phyloP scores from a whole-genome alignment of 2,329 filamentous ascomycete genomes.

The Penicillium sp. region DNA sequence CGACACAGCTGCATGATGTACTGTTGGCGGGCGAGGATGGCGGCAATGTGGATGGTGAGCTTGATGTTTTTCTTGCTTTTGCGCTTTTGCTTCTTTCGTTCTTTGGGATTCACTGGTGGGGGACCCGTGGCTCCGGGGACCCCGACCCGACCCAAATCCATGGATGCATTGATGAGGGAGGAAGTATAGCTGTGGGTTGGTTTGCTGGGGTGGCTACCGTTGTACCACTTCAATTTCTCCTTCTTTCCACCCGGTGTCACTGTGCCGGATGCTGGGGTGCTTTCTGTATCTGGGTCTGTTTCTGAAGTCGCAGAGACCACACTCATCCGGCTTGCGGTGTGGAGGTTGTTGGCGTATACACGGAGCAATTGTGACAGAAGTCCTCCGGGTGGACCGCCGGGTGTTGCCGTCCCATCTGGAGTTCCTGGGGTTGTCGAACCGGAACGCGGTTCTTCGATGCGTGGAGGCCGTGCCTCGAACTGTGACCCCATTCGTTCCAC shows the following conservation, averaged over 20 bases:
- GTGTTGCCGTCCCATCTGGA: constrained; percentile 15
- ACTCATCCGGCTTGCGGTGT: constrained; percentile 28
- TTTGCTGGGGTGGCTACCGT: constrained; percentile 15
- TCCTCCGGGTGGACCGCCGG: constrained; percentile 42
- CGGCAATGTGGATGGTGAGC: constrained; percentile 59
- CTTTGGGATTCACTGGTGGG: constrained; percentile 17
- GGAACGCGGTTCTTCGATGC: constrained; percentile 13
- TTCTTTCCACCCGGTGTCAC: constrained; percentile 20
- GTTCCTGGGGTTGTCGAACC: constrained; percentile 18
- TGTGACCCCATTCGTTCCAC: constrained; percentile 20
- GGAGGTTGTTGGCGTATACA: constrained; percentile 57
- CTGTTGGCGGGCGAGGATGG: constrained; percentile 60
- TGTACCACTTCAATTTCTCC: constrained; percentile 34
- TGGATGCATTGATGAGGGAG: constrained; percentile 27
- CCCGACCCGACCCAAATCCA: constrained; percentile 26
- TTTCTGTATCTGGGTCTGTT: constrained; percentile 19
- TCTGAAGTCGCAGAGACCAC: constrained; percentile 16
- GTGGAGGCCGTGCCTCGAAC: not conserved
- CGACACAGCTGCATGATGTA: constrained; percentile 33
- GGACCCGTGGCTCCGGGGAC: constrained; percentile 24
- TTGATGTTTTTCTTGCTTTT: constrained; percentile 44
- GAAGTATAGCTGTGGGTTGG: constrained; percentile 23
- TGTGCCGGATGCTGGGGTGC: constrained; percentile 13
- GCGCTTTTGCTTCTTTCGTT: constrained; percentile 35
- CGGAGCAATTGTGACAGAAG: constrained; percentile 68